Base-by-base conservation (phyloP, 2,329 filamentous ascomycete species). In the Aspergillus felis region DNA sequence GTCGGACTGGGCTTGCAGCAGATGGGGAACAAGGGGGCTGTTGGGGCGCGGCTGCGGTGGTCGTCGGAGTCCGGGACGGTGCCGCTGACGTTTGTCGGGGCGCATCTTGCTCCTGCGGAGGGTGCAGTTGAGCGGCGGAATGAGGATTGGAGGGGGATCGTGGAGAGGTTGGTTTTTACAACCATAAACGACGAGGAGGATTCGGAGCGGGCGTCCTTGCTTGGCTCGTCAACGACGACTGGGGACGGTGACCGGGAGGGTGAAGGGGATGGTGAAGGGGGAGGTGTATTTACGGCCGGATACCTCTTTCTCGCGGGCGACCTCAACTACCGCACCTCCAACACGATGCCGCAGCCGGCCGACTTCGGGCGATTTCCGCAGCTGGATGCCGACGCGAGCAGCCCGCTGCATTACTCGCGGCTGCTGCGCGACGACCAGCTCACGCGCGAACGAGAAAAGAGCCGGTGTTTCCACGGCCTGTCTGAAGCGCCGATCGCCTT, bases 11-110 rank as follows among this genome's bases (percentile, higher is more conserved):
- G 94, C 0, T 74, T 92, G 1, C 87, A 87, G 57, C 88, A 93
- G 51, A 94, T 96, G 88, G 94, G 92, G 17, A 97, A 97, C 74
- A 99, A 99, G 76, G 94, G 93, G 29, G 93, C 92, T 3, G 89
- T 96, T 0, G 94, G 89, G 0, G 81, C 93, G 59, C 82, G 92
- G 35, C 75, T 94, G 47, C 81, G 85, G 14, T 88, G 90, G 66
- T 68, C 74, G 20, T 67, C 67, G 7, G 69, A 70, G 35, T 69
- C 73, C 14, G 65, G 65, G 4, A 76, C 90, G 66, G 73, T 97
- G 12, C 29, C 32, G 32, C 12, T 35, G 55, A 96, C 91, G 0
- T 94, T 97, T 71, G 87, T 96, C 44, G 87, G 90, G 42, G 90
- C 92, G 12, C 94, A 99, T 74, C 79, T 97, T 56, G 91, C 92